Conservation (phyloP, 2,329 filamentous ascomycete species). For the Fusarium decemcellulare region DNA sequence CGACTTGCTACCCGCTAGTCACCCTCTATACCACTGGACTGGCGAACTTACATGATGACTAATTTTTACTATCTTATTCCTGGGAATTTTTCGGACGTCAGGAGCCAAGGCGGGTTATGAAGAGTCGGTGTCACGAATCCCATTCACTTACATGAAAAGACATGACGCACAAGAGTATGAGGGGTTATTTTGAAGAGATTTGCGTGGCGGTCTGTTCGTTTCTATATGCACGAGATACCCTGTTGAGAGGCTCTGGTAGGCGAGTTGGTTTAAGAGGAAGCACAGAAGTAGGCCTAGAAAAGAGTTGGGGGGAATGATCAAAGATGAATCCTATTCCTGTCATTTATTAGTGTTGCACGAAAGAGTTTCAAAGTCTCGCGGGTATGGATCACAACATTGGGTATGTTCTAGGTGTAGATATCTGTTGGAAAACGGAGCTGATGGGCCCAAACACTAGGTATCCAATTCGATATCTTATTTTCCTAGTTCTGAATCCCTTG, state of each 20-base stretch:
- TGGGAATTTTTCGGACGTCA: constrained; percentile 26
- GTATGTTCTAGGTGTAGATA: constrained; percentile 11
- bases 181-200: constrained; percentile 32
- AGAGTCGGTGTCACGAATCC: constrained; percentile 17
- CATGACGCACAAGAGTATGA: constrained; percentile 26
- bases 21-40: neutral
- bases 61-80: constrained; percentile 34
- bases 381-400: neutral
- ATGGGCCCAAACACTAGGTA: constrained; percentile 22
- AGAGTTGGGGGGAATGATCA: constrained; percentile 6
- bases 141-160: constrained; percentile 24
- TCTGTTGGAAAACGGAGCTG: constrained; percentile 2
- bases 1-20: neutral
- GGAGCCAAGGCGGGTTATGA: constrained; percentile 22
- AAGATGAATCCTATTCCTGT: constrained; percentile 8
- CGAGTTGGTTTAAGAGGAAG: constrained; percentile 21
- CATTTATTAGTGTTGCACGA: constrained; percentile 1
- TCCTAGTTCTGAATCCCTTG: neutral
- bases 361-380: neutral
- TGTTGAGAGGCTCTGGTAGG: constrained; percentile 41
- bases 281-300: constrained; percentile 6
- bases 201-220: constrained; percentile 47
- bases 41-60: constrained; percentile 26
- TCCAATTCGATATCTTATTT: constrained; percentile 25
- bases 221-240: constrained; percentile 49